Percentiles rank a stretch among this genome's conserved stretches.
These are phyloP conservation scores for Syzygium syzygioides DNA, from an alignment of 441 rosid species.

Conservation along the genomic window DNA sequence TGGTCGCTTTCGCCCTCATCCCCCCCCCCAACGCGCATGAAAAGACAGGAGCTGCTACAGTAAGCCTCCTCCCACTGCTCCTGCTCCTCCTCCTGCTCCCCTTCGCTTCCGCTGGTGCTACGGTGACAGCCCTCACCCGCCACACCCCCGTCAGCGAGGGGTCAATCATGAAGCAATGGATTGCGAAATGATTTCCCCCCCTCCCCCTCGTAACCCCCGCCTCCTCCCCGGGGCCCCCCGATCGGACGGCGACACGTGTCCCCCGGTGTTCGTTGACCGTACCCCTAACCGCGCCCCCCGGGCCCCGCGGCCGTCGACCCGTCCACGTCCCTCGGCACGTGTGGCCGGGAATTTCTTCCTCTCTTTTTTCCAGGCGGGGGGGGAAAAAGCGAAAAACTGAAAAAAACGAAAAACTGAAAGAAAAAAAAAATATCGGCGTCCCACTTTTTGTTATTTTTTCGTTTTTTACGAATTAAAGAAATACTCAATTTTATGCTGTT, in stretches of 20 bases:
- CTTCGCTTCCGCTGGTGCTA: slow-evolving; percentile 1
- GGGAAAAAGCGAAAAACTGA: not conserved
- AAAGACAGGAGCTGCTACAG: slow-evolving; percentile 23
- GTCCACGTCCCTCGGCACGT: slow-evolving; percentile 32
- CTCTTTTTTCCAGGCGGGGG: not conserved
- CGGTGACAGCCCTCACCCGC: slow-evolving; percentile 18
- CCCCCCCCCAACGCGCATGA: not conserved
- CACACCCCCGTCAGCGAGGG: slow-evolving; percentile 27
- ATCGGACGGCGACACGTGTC: not conserved
- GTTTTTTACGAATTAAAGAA: not conserved
- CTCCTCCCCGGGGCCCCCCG: not conserved
- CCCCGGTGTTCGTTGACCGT: slow-evolving; percentile 29
- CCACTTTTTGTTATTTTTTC: not conserved
- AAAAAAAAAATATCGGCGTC: not conserved
- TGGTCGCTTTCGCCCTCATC: slow-evolving; percentile 30
- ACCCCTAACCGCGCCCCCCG: not conserved
- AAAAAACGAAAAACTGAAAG: not conserved
- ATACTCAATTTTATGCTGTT: not conserved
- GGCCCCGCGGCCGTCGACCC: not conserved
- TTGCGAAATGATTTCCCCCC: slow-evolving; percentile 42
- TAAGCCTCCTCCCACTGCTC: too few relatives aligned
- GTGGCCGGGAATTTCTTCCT: not conserved
- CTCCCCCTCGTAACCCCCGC: not conserved
- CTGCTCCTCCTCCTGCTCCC: too few relatives aligned
- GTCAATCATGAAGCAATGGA: slow-evolving; percentile 70